Base-by-base conservation (phyloP, 768 basidiomycete genomes). In the Macrolepiota fuliginosa region DNA sequence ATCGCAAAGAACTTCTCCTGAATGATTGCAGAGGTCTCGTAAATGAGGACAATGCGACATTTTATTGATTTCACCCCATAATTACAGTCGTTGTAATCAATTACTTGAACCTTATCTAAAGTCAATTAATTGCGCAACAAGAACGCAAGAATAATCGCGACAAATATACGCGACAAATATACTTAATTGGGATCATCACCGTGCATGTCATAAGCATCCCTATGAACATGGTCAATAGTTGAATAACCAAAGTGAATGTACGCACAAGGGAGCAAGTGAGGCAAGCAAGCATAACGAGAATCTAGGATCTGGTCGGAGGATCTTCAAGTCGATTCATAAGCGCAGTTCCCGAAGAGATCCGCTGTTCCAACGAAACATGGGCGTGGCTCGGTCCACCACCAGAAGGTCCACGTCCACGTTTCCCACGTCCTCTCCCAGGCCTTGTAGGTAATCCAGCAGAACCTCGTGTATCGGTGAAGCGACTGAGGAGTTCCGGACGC, bases 271-370 rank as follows among this genome's bases (percentile, higher is more conserved):
- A 35, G n/a, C 47, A 15, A 9, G 22, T n/a, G n/a, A n/a, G n/a
- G n/a, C n/a, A n/a, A 58, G 24, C 22, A 24, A 49, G 47, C 24
- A 12, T 4, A 42, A 42, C 13, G 22, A 25, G 25, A n/a, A 45
- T 45, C 47, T 22, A 57, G 19, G 56, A 15, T 6, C 56, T 36
- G n/a, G 37, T 39, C 4, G 58, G 58, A 40, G 51, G 51, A 46
- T 61, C 52, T 27, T 61, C 51, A 32, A 61, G 51, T 17, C 59
- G 50, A 17, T 32, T 45, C 51, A 45, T 45, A 46, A 54, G 59
- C 15, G 59, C 35, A 22, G 51, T 13, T 15, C 59, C 51, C 19
- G 56, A 19, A 17, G 50, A 61, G 46, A 61, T 61, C 13, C 59
- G 39, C 11, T 61, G 39, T 29, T 61, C 52, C 29, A 61, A 37